A percentile compares a stretch with the other conserved stretches of the same genome.
These are phyloP conservation scores for Metarhizium rileyi DNA, from an alignment of 2,329 filamentous ascomycete genomes.

Conservation along the genomic window DNA sequence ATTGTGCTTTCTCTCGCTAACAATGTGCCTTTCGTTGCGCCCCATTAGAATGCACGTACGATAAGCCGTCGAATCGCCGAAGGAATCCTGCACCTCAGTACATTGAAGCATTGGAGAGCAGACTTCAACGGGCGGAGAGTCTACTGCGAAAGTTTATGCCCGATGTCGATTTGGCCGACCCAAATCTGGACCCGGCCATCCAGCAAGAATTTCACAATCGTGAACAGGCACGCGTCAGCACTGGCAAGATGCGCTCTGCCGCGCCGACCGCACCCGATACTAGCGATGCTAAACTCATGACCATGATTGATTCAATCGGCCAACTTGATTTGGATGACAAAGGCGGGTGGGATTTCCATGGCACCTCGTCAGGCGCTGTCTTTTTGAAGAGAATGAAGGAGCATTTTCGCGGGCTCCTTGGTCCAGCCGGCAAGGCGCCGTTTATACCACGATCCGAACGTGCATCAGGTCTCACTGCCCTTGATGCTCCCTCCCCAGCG, in stretches of 20 bases:
- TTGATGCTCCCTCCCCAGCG: conserved; percentile 60
- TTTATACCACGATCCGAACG: conserved; percentile 45
- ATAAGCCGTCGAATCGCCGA: conserved; percentile 85
- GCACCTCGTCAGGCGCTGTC: conserved; percentile 81
- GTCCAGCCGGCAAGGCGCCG: conserved; percentile 49
- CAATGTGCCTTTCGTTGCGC: neutral
- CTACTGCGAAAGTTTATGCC: conserved; percentile 72
- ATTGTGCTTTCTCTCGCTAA: neutral
- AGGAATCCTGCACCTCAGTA: conserved; percentile 89
- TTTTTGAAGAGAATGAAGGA: conserved; percentile 83
- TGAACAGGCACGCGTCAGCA: conserved; percentile 39
- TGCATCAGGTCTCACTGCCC: conserved; percentile 39
- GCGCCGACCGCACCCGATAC: conserved; percentile 26
- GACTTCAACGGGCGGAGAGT: conserved; percentile 73
- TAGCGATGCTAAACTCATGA: conserved; percentile 69
- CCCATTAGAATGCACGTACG: conserved; percentile 78
- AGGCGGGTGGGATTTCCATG: conserved; percentile 91
- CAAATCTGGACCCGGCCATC: conserved; percentile 67
- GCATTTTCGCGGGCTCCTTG: conserved; percentile 71
- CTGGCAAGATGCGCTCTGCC: conserved; percentile 31
- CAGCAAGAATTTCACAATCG: conserved; percentile 57
- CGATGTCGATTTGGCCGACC: conserved; percentile 76
- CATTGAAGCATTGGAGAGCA: conserved; percentile 77
- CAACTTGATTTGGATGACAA: conserved; percentile 85
- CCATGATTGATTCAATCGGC: conserved; percentile 90